phyloP scores from a whole-genome alignment of 1,139 yeast species.

The Nadsonia commutata region DNA sequence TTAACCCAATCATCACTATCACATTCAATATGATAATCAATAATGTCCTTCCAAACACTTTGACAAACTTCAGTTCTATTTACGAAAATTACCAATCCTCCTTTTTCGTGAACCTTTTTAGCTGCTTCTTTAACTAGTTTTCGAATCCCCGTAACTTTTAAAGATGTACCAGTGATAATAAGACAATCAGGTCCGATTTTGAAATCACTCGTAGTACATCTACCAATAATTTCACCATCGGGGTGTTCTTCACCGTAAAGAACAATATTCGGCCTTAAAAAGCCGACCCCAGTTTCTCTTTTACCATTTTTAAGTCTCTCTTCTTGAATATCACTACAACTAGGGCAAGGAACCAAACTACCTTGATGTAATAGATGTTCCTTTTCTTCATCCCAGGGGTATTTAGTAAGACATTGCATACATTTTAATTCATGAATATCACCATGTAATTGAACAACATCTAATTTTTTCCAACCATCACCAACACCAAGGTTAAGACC shows the following conservation, averaged over 20 bases:
- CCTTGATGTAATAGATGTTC: constrained; percentile 35
- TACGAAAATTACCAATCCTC: constrained; percentile 48
- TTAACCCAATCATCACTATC: constrained; percentile 77
- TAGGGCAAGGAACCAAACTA: constrained; percentile 47
- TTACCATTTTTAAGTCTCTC: constrained; percentile 47
- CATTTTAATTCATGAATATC: constrained; percentile 65
- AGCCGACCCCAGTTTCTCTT: constrained; percentile 46
- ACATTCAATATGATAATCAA: constrained; percentile 59
- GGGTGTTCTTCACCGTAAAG: constrained; percentile 74
- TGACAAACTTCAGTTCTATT: constrained; percentile 31
- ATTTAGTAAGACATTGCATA: constrained; percentile 46
- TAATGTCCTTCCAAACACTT: constrained; percentile 36
- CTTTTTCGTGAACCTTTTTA: constrained; percentile 38
- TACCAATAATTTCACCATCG: constrained; percentile 48
- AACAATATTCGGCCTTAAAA: constrained; percentile 59
- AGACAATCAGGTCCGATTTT: constrained; percentile 44
- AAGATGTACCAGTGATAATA: constrained; percentile 61
- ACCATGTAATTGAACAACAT: constrained; percentile 85
- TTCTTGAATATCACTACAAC: constrained; percentile 38
- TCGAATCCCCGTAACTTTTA: constrained; percentile 61
- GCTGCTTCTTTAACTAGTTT: constrained; percentile 48
- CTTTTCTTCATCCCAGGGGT: constrained; percentile 46
- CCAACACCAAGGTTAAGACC: constrained; percentile 20
- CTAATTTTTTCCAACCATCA: constrained; percentile 23
- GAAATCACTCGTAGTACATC: constrained; percentile 42